phyloP scores from a whole-genome alignment of 2,329 filamentous ascomycete genomes.

The Nectriaceae sp. region DNA sequence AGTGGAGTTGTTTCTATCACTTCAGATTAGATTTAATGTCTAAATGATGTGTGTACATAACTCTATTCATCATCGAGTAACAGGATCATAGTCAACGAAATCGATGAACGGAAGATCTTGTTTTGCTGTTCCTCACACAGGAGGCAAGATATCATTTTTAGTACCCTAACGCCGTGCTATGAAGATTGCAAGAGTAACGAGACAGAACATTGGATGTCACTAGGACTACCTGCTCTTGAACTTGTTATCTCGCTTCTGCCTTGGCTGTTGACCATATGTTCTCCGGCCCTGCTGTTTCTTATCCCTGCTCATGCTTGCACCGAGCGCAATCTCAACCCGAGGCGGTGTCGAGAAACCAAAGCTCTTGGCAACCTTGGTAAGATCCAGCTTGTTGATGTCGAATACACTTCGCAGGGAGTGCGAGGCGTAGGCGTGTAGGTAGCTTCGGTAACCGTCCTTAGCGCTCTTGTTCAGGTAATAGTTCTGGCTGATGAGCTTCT shows the following conservation, averaged over 20 bases:
- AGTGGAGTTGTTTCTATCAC: no score
- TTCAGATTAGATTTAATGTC: no score
- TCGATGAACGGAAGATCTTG: slow-evolving; percentile 3
- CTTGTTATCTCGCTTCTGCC: slow-evolving; percentile 46
- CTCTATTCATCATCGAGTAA: neutral
- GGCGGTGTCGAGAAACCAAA: slow-evolving; percentile 81
- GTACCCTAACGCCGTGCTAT: slow-evolving; percentile 33
- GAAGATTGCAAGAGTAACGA: slow-evolving; percentile 24
- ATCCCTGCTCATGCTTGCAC: slow-evolving; percentile 74
- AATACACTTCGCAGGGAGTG: slow-evolving; percentile 63
- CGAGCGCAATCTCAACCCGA: slow-evolving; percentile 80
- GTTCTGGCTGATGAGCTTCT: slow-evolving; percentile 92
- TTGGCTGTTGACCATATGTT: slow-evolving; percentile 78
- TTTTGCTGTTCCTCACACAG: slow-evolving; percentile 16
- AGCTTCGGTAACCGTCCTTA: slow-evolving; percentile 80
- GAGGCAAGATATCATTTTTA: slow-evolving; percentile 29
- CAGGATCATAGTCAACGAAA: no score
- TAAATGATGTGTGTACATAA: neutral
- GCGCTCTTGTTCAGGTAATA: slow-evolving; percentile 93
- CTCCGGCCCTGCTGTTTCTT: slow-evolving; percentile 65
- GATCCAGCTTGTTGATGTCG: slow-evolving; percentile 80
- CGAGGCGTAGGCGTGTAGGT: slow-evolving; percentile 92
- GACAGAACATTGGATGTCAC: neutral
- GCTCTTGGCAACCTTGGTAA: slow-evolving; percentile 80
- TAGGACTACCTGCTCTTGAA: slow-evolving; percentile 23